These are phyloP conservation scores for Mycena filopes DNA, from an alignment of 768 basidiomycete species.

Conservation along the genomic window DNA sequence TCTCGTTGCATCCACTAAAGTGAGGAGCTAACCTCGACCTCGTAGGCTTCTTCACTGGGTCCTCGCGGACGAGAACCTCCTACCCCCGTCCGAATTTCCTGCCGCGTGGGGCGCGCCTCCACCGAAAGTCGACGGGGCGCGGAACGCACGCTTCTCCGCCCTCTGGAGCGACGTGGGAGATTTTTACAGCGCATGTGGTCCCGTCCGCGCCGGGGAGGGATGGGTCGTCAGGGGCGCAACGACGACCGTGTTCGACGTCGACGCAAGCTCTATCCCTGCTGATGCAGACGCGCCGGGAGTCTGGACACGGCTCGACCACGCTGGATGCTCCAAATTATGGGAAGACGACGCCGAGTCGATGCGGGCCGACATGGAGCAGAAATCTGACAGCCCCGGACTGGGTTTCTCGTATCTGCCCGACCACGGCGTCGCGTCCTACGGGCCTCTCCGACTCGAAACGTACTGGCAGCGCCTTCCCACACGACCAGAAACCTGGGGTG, in stretches of 20 bases:
- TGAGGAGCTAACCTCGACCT: no score
- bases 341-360: constrained; percentile 51
- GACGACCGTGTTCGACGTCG: constrained; percentile 55
- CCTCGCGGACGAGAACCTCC: constrained; percentile 46
- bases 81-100: constrained; percentile 40
- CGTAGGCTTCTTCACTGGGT: constrained; percentile 70
- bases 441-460: constrained; percentile 46
- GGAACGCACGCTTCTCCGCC: constrained; percentile 57
- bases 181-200: constrained; percentile 58
- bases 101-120: constrained; percentile 60
- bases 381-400: constrained; percentile 22
- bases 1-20: no score
- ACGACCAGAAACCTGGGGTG: constrained; percentile 44
- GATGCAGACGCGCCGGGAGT: not conserved
- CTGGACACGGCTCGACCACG: constrained; percentile 50
- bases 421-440: constrained; percentile 60
- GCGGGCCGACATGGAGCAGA: constrained; percentile 41
- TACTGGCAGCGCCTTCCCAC: constrained; percentile 30
- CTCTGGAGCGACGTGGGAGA: constrained; percentile 66
- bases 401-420: constrained; percentile 56
- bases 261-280: not conserved
- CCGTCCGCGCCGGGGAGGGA: constrained; percentile 45
- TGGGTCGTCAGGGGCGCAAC: constrained; percentile 53
- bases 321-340: constrained; percentile 51
- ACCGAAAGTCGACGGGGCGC: constrained; percentile 41